These are phyloP conservation scores for Teratosphaeria destructans DNA, from an alignment of 2,329 filamentous ascomycete genomes.

Conservation along the genomic window DNA sequence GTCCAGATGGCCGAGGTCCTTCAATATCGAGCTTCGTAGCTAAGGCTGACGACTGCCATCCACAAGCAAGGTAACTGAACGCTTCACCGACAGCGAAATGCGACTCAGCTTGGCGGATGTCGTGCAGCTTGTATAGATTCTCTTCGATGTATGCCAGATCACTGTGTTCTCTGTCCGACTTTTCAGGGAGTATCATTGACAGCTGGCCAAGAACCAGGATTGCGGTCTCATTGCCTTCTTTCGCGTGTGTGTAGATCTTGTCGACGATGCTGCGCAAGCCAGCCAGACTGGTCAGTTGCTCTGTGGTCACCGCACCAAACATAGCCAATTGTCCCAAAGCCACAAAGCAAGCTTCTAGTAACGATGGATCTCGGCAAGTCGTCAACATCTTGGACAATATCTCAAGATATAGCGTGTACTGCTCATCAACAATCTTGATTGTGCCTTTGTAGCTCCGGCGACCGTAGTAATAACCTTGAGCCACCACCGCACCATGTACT, in stretches of 20 bases:
- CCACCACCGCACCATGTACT: constrained; percentile 51
- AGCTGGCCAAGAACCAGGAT: constrained; percentile 73
- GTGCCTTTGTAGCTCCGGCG: constrained; percentile 41
- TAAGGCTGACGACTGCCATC: constrained; percentile 76
- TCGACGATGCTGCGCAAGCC: constrained; percentile 40
- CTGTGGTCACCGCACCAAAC: constrained; percentile 43
- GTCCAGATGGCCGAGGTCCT: constrained; percentile 34
- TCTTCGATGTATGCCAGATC: constrained; percentile 49
- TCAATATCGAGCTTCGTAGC: constrained; percentile 68
- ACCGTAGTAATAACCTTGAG: constrained; percentile 48
- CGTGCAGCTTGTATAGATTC: constrained; percentile 65
- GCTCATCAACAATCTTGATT: not conserved
- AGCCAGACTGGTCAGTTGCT: constrained; percentile 17
- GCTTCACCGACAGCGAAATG: constrained; percentile 90
- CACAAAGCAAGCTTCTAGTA: constrained; percentile 47
- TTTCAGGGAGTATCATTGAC: constrained; percentile 49
- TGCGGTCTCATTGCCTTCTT: constrained; percentile 70
- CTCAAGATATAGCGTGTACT: constrained; percentile 30
- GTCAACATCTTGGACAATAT: constrained; percentile 43
- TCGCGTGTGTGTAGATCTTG: constrained; percentile 57
- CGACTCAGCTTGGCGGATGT: constrained; percentile 74
- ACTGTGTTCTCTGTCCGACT: constrained; percentile 25
- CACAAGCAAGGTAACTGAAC: constrained; percentile 62
- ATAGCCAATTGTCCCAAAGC: constrained; percentile 53
- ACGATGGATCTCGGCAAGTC: constrained; percentile 43